phyloP scores from a whole-genome alignment of 1,139 yeast species.

The Geotrichum restrictum region DNA sequence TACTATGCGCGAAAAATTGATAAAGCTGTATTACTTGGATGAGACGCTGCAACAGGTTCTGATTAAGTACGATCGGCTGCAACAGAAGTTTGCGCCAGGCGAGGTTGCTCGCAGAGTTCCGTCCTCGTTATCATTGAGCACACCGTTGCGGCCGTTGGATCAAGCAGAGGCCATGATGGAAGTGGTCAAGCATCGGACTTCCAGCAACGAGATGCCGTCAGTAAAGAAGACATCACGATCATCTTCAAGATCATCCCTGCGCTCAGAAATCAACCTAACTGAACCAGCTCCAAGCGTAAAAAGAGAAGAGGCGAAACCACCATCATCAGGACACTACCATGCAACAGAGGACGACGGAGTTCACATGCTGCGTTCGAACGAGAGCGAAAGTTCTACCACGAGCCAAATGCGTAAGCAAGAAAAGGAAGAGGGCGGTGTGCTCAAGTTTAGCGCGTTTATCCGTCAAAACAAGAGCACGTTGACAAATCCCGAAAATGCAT shows the following conservation, averaged over 20 bases:
- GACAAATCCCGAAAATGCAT: neutral
- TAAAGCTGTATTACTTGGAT: slow-evolving; percentile 37
- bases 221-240: neutral
- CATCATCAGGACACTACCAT: slow-evolving; percentile 8
- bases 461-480: slow-evolving; percentile 6
- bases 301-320: neutral
- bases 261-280: neutral
- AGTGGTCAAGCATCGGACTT: neutral
- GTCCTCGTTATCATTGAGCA: neutral
- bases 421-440: slow-evolving; percentile 88
- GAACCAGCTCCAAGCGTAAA: neutral
- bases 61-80: slow-evolving; percentile 25
- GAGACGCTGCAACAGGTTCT: slow-evolving; percentile 35
- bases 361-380: slow-evolving; percentile 22
- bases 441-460: slow-evolving; percentile 60
- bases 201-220: neutral
- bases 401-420: slow-evolving; percentile 51
- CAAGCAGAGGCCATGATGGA: slow-evolving; percentile 2
- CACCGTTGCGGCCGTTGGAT: neutral
- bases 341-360: slow-evolving; percentile 8
- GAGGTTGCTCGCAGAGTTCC: neutral
- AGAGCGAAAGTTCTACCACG: neutral
- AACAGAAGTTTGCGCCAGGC: neutral
- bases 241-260: neutral
- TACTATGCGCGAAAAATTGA: slow-evolving; percentile 25